These are phyloP conservation scores for Mycosphaerella sp. DNA, from an alignment of 2,329 filamentous ascomycete genomes.

Conservation along the genomic window DNA sequence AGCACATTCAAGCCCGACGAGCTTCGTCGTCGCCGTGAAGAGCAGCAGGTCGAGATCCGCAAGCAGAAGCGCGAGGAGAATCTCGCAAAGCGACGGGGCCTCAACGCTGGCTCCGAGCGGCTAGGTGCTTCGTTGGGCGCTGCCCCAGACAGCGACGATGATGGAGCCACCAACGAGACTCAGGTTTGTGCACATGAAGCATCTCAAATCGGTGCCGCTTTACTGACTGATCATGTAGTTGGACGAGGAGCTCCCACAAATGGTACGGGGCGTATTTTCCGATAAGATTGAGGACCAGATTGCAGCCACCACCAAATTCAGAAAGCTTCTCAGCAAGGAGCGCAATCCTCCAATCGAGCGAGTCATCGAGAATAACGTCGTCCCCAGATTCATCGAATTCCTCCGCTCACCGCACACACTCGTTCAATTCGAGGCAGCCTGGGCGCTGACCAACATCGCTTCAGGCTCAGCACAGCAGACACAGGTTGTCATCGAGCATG, in stretches of 20 bases:
- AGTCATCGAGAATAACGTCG: constrained; percentile 98
- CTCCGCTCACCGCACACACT: constrained; percentile 95
- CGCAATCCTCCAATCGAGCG: constrained; percentile 98
- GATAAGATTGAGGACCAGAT: constrained; percentile 98
- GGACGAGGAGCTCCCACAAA: constrained; percentile 95
- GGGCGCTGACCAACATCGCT: constrained; percentile 98
- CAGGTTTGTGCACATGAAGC: constrained; percentile 60
- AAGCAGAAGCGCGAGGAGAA: constrained; percentile 99
- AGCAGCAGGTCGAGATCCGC: constrained; percentile 98
- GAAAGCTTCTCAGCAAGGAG: constrained; percentile 97
- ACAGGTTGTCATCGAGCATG: constrained; percentile 97
- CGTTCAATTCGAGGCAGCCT: constrained; percentile 97
- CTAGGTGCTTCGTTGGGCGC: constrained; percentile 78
- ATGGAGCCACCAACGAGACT: constrained; percentile 86
- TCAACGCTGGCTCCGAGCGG: constrained; percentile 66
- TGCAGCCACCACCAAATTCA: constrained; percentile 94
- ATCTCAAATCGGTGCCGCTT: neutral
- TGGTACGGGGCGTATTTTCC: constrained; percentile 97
- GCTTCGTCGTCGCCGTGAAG: constrained; percentile 93
- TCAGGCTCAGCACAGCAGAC: constrained; percentile 96
- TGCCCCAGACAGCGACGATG: constrained; percentile 94
- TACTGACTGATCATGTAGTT: constrained; percentile 52
- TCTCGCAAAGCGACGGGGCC: constrained; percentile 94
- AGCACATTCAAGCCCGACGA: constrained; percentile 99
- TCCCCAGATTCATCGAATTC: constrained; percentile 96